Evolutionary conservation across 179 eudicot genomes (phyloP), one percentile per base, ranked within the genome.

Genomic region (Carnegiea gigantea): DNA sequence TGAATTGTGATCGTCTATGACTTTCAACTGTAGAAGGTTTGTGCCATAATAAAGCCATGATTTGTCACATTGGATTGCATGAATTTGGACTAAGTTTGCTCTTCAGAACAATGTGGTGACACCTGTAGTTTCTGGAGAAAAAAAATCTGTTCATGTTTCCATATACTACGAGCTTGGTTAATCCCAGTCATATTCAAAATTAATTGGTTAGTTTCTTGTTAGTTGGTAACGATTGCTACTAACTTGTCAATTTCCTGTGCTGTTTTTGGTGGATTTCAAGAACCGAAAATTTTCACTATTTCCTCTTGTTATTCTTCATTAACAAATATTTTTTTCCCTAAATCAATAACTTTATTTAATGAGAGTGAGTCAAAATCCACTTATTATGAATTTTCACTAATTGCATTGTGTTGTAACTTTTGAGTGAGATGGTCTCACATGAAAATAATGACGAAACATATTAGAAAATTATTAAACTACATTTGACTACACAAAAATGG

Each of bases 131-230:
- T 62, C 12, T 9, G 0, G 5, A n/a, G 13, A 23, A 9, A 23
- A 62, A 62, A 62, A n/a, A 23, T 62, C 11, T 23, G 68, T 24
- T 60, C 40, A 5, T 77, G 67, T 54, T 59, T 57, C 15, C 40
- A 67, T 30, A 6, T 26, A 26, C 38, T 30, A 18, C 24, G 9
- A 20, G 7, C 30, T 62, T 30, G 8, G 30, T 23, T 17, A n/a
- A 70, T 46, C 48, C 65, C 6, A 23, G 75, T 28, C 36, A 57
- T 18, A 49, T 18, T 40, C 64, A 30, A 2, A 67, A 78, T 68
- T 67, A 78, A 78, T 68, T 15, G 48, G 30, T 78, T 17, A 12
- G 75, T 78, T 68, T 68, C 75, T 68, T 28, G 81, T 78, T 78
- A 49, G 75, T 68, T 46, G 81, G 38, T 68, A 6, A 36, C 1